Conservation (phyloP, 768 basidiomycete genomes). For the Leccinum rimulosum region DNA sequence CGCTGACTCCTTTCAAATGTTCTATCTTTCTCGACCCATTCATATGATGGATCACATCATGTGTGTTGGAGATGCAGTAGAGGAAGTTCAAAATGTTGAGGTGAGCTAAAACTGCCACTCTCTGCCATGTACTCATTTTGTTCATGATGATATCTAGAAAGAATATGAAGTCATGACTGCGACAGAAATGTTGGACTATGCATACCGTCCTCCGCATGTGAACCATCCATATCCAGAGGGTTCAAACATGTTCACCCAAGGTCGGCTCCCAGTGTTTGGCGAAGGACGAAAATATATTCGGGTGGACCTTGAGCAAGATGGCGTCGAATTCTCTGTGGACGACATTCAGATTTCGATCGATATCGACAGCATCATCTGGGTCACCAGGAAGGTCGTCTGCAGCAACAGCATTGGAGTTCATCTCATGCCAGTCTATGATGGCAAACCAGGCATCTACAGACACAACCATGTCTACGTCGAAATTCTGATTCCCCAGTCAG, state of each 20-base stretch:
- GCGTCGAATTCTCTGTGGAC: neutral
- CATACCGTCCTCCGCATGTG: too few relatives aligned
- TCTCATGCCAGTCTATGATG: too few relatives aligned
- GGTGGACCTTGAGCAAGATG: conserved; percentile 1
- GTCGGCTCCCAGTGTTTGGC: neutral
- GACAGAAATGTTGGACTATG: neutral
- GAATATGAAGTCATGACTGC: neutral
- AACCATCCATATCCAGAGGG: neutral
- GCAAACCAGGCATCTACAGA: conserved; percentile 2
- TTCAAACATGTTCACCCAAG: neutral
- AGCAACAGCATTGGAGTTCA: too few relatives aligned
- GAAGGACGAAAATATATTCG: neutral
- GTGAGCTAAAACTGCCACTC: too few relatives aligned
- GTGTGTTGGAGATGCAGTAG: neutral
- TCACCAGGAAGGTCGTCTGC: too few relatives aligned
- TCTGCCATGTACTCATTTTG: too few relatives aligned
- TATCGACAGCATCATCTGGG: conserved; percentile 11
- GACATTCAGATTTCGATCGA: neutral
- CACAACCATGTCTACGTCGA: conserved; percentile 19
- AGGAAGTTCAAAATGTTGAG: too few relatives aligned
- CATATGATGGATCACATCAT: neutral
- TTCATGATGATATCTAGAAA: too few relatives aligned
- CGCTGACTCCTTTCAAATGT: conserved; percentile 5
- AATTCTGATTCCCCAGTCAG: conserved; percentile 10
- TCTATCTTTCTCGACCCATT: neutral